Evolutionary conservation across 345 rosid genomes (phyloP).

Genomic region (Citrus glauca): DNA sequence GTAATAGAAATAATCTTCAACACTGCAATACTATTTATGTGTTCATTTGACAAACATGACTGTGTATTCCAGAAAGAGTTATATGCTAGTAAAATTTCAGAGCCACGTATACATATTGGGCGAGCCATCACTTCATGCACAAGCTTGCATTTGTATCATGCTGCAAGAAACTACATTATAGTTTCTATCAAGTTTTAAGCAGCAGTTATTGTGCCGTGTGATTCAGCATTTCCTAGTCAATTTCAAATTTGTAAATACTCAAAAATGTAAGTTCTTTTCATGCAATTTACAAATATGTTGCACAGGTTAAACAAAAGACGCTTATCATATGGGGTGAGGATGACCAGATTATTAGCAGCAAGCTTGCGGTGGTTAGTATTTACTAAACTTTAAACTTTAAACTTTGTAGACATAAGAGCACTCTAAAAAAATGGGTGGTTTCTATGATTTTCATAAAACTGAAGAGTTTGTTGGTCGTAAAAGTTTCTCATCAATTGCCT

Average conservation of each 20-base stretch:
- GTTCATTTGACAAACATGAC: neutral
- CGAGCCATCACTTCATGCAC: neutral
- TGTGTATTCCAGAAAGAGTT: neutral
- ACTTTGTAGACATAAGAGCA: neutral
- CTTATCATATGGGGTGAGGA: conserved; percentile 91
- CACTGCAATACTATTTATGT: too few relatives aligned
- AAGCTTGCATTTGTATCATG: neutral
- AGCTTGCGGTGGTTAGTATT: conserved; percentile 64
- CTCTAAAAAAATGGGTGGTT: neutral
- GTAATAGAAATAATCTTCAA: neutral
- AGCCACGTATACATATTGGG: neutral
- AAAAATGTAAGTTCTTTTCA: neutral
- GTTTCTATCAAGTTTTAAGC: neutral
- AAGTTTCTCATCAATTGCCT: neutral
- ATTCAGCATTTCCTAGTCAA: neutral
- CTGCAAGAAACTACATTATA: neutral
- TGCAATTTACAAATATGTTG: conserved; percentile 4
- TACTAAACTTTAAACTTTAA: conserved; percentile 1
- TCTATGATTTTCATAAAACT: neutral
- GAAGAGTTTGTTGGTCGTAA: neutral
- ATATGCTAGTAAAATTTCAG: neutral
- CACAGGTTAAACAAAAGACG: conserved; percentile 70
- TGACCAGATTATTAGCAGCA: conserved; percentile 76
- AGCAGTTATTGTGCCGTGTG: neutral
- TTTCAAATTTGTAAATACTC: neutral